These are phyloP conservation scores for Pseudoscleropodium purum DNA, from an alignment of 225 moss, liverwort and hornwort species.

Conservation along the genomic window DNA sequence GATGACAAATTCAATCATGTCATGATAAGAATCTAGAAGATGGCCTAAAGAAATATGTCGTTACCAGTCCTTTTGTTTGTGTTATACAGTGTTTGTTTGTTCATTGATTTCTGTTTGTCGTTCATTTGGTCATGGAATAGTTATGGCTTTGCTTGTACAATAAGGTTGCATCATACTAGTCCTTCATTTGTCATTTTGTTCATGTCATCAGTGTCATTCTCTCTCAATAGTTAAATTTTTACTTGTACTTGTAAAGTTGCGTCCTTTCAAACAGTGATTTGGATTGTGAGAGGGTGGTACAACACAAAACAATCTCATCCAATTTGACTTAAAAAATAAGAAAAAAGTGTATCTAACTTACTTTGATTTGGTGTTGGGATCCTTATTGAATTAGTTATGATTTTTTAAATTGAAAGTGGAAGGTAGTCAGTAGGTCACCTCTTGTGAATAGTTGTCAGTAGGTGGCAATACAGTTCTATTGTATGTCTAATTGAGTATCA, in stretches of 20 bases:
- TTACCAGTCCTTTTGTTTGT: not conserved
- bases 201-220: accelerated
- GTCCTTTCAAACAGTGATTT: not conserved
- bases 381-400: not conserved
- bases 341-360: not conserved
- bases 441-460: too few species aligned
- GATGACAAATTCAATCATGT: not conserved
- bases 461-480: too few species aligned
- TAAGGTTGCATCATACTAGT: not conserved
- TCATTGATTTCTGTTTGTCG: too few species aligned
- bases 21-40: accelerated
- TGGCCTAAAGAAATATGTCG: accelerated
- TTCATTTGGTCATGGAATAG: too few species aligned
- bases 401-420: not conserved
- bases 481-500: too few species aligned
- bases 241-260: not conserved
- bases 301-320: not conserved
- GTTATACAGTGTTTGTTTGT: too few species aligned
- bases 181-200: not conserved
- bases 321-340: not conserved
- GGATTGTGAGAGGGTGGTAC: not conserved
- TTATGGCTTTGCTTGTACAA: not conserved
- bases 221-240: not conserved
- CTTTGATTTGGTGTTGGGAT: not conserved
- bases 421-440: not conserved